These are phyloP conservation scores for Verticillium alfalfae DNA, from an alignment of 2,329 filamentous ascomycete genomes.

Conservation along the genomic window DNA sequence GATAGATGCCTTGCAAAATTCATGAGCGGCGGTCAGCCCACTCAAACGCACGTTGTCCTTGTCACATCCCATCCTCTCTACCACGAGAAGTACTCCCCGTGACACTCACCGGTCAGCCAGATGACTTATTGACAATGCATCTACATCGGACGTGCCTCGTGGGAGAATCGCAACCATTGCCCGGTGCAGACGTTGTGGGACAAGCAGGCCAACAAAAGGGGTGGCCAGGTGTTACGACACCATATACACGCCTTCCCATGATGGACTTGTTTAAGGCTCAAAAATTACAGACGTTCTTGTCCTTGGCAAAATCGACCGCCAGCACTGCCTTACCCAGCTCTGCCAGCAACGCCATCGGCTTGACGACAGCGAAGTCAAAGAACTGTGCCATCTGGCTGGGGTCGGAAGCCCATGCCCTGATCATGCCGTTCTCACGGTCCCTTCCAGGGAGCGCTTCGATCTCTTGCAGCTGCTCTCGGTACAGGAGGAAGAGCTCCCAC, in stretches of 20 bases:
- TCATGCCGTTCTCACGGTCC: constrained; percentile 34
- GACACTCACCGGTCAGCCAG: no score
- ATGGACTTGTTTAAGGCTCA: neutral
- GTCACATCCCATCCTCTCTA: no score
- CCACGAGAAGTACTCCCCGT: no score
- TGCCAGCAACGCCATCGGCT: constrained; percentile 41
- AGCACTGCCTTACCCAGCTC: constrained; percentile 38
- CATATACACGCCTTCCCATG: neutral
- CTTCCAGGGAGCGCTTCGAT: constrained; percentile 40
- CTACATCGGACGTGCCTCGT: no score
- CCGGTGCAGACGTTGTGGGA: neutral
- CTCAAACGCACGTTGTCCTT: no score
- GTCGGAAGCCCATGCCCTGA: constrained; percentile 36
- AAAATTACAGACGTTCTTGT: neutral
- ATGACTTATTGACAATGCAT: no score
- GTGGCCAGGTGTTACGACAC: neutral
- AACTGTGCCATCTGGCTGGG: constrained; percentile 34
- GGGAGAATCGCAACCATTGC: no score
- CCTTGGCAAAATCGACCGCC: constrained; percentile 28
- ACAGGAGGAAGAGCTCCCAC: constrained; percentile 38
- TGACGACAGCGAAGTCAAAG: constrained; percentile 42
- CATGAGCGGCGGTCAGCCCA: no score
- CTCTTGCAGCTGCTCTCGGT: constrained; percentile 41
- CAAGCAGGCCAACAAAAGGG: neutral
- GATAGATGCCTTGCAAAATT: no score